Evolutionary conservation across 331 rosid species (phyloP).

Genomic region (Spiraea crenata): DNA sequence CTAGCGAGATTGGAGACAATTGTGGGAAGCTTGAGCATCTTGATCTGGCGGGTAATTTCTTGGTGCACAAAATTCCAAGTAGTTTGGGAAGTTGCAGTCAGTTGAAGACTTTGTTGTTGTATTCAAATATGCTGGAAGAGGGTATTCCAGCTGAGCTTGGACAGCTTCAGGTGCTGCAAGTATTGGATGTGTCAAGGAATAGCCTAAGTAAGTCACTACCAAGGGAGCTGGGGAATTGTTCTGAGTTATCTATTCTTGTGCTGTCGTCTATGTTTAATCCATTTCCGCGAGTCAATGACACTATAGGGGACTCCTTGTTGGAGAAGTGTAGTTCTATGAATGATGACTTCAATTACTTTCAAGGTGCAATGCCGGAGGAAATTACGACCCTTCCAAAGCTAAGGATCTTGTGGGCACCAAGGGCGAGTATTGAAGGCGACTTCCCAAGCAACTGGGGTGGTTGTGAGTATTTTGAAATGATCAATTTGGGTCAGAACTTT

Average conservation of each 20-base stretch:
- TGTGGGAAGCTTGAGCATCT: constrained; percentile 80
- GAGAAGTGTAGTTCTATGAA: constrained; percentile 33
- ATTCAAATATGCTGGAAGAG: constrained; percentile 72
- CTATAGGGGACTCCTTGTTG: constrained; percentile 23
- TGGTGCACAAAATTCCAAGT: constrained; percentile 48
- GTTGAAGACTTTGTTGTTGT: constrained; percentile 59
- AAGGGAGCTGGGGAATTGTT: constrained; percentile 63
- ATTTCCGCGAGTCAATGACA: constrained; percentile 28
- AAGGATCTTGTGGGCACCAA: constrained; percentile 82
- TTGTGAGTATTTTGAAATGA: constrained; percentile 68
- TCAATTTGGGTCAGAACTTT: constrained; percentile 69
- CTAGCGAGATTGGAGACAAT: constrained; percentile 57
- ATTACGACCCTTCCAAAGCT: constrained; percentile 63
- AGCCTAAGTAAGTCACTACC: constrained; percentile 68
- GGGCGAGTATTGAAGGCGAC: constrained; percentile 57
- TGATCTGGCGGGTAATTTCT: constrained; percentile 71
- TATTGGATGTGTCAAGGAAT: constrained; percentile 84
- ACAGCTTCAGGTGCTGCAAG: constrained; percentile 54
- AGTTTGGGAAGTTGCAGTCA: constrained; percentile 69
- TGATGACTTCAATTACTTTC: constrained; percentile 70
- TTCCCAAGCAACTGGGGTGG: constrained; percentile 61
- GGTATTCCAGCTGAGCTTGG: constrained; percentile 73
- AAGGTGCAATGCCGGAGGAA: constrained; percentile 64
- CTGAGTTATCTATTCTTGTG: constrained; percentile 60
- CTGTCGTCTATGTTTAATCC: constrained; percentile 68